Percentiles rank a stretch among this genome's conserved stretches.
These are phyloP conservation scores for Colletotrichum sp. DNA, from an alignment of 2,329 filamentous ascomycete species.

Conservation along the genomic window DNA sequence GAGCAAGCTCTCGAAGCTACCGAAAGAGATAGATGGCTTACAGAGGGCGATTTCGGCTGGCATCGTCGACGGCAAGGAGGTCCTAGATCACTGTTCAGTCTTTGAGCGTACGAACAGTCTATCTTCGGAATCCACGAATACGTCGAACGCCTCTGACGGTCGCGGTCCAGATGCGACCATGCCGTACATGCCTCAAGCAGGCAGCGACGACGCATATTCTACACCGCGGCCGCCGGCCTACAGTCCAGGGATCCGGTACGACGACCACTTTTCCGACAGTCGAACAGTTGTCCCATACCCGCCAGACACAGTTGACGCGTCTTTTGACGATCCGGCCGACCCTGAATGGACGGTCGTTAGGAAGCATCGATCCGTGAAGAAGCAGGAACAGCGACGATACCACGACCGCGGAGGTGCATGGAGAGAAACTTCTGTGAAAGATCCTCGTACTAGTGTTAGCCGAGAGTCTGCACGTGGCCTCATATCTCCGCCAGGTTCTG, in stretches of 20 bases:
- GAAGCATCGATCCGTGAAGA: slow-evolving; percentile 46
- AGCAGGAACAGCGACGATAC: slow-evolving; percentile 43
- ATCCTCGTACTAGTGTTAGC: slow-evolving; percentile 46
- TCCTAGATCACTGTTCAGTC: slow-evolving; percentile 45
- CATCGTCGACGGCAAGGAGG: slow-evolving; percentile 39
- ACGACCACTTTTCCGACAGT: slow-evolving; percentile 23
- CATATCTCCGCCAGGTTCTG: slow-evolving; percentile 27
- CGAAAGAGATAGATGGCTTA: slow-evolving; percentile 46
- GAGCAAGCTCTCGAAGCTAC: slow-evolving; percentile 40
- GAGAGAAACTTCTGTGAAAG: slow-evolving; percentile 42
- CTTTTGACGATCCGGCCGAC: neutral
- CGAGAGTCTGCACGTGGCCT: slow-evolving; percentile 42
- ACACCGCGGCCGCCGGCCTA: neutral
- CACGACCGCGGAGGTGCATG: slow-evolving; percentile 50
- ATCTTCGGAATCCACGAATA: slow-evolving; percentile 50
- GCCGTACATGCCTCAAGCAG: slow-evolving; percentile 34
- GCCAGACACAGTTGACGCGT: neutral
- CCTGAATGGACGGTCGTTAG: slow-evolving; percentile 33
- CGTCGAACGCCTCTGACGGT: slow-evolving; percentile 26
- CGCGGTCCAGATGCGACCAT: slow-evolving; percentile 30
- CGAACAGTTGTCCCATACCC: slow-evolving; percentile 31
- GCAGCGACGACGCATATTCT: slow-evolving; percentile 28
- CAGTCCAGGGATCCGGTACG: neutral
- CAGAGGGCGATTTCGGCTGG: slow-evolving; percentile 43
- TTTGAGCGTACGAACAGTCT: slow-evolving; percentile 56